Evolutionary conservation across 2,329 filamentous ascomycete species (phyloP).

Genomic region (Davidsoniella eucalypti): DNA sequence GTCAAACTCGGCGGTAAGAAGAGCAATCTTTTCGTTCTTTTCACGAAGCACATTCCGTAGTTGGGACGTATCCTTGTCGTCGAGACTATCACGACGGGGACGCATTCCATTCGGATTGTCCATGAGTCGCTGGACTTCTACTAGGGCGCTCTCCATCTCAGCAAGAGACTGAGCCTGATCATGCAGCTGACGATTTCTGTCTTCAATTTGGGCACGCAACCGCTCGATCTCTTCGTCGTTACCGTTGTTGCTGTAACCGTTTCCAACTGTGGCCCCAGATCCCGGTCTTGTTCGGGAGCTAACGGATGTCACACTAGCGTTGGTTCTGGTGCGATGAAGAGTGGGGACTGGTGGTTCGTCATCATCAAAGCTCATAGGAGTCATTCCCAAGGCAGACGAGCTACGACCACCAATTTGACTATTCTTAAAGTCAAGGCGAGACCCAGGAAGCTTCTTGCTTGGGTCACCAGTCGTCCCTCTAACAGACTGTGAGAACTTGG

Average conservation of each 20-base stretch:
- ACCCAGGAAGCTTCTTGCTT: conserved; percentile 34
- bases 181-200: conserved; percentile 72
- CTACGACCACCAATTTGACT: conserved; percentile 40
- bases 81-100: conserved; percentile 28
- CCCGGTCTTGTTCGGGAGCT: conserved; percentile 29
- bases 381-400: conserved; percentile 38
- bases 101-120: conserved; percentile 33
- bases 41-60: conserved; percentile 72
- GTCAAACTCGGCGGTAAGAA: conserved; percentile 89
- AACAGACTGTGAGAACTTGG: conserved; percentile 43
- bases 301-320: conserved; percentile 36
- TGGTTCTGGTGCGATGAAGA: conserved; percentile 18
- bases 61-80: conserved; percentile 55
- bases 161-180: conserved; percentile 69
- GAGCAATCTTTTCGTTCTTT: conserved; percentile 91
- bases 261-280: conserved; percentile 34
- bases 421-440: conserved; percentile 27
- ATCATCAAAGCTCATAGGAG: conserved; percentile 32
- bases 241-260: conserved; percentile 38
- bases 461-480: conserved; percentile 45
- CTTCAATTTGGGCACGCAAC: conserved; percentile 58
- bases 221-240: conserved; percentile 59
- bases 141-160: conserved; percentile 79
- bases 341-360: conserved; percentile 27
- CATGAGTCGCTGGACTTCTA: conserved; percentile 59